Base-by-base conservation (phyloP, 2,329 filamentous ascomycete species). In the Neoscytalidium dimidiatum region DNA sequence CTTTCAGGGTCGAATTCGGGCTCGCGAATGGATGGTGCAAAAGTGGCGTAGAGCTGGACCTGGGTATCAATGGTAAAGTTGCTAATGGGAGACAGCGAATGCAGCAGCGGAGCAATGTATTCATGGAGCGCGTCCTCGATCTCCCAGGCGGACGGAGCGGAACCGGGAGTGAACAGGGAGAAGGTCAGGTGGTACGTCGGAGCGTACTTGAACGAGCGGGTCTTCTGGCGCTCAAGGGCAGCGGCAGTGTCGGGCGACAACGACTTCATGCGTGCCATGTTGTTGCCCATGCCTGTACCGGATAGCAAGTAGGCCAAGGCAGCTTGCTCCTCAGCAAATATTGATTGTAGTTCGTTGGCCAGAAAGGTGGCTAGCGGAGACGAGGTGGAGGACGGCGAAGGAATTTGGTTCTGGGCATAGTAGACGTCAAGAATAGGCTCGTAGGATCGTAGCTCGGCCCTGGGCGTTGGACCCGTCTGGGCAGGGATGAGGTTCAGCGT, bases 21-120 rank as follows among this genome's bases (percentile, higher is more conserved):
- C 3, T 80, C 78, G 6, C 82, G 84, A 19, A 89, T 84, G 1
- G 86, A 88, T 0, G 87, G 86, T 1, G 88, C 86, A 67, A 89
- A 86, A 2, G 82, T 82, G 5, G 95, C 94, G 74, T 97, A 97
- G 0, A 98, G 85, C 78, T 99, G 95, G 2, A 99, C 91, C 78
- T 99, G 95, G 0, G 93, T 96, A 74, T 98, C 94, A 57, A 98
- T 90, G 14, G 94, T 97, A 73, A 99, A 98, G 75, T 96, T 94
- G 81, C 94, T 95, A 69, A 97, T 96, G 0, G 90, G 84, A 0
- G 88, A 86, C 29, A 98, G 86, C 28, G 92, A 88, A 48, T 91
- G 84, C 0, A 99, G 83, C 52, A 98, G 84, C 0, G 95, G 94
- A 62, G 86, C 83, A 77, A 99, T 88, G 77, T 96, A 94, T 69